phyloP scores from a whole-genome alignment of 148 eudicot genomes.

The Bassia scoparia region DNA sequence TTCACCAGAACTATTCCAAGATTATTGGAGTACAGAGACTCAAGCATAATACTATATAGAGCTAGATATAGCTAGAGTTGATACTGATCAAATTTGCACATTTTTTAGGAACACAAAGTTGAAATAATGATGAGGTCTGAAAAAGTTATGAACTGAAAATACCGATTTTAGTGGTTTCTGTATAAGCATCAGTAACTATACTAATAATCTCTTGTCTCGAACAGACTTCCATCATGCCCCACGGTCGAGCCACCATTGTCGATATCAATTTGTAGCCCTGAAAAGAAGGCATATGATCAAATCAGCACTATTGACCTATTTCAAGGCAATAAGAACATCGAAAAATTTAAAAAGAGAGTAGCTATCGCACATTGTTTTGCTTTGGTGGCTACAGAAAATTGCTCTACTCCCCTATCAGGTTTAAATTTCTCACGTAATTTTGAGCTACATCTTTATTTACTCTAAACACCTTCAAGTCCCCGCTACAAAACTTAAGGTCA shows the following conservation, averaged over 20 bases:
- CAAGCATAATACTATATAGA: not conserved
- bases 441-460: not conserved
- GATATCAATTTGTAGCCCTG: conserved; percentile 77
- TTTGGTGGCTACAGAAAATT: not conserved
- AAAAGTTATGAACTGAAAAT: not conserved
- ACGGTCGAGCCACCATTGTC: conserved; percentile 65
- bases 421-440: not conserved
- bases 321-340: not conserved
- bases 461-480: not conserved
- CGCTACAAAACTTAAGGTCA: not conserved
- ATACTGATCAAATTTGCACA: not conserved
- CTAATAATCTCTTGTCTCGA: conserved; percentile 71
- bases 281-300: conserved; percentile 1
- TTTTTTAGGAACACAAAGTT: not conserved
- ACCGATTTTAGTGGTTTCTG: conserved; percentile 80
- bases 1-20: not conserved
- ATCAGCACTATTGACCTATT: not conserved
- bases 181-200: conserved; percentile 54
- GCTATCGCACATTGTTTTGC: not conserved
- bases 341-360: not conserved
- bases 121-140: not conserved
- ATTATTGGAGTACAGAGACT: not conserved
- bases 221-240: conserved; percentile 86
- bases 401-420: not conserved
- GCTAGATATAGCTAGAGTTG: not conserved